Base-by-base conservation (phyloP, 352 stramenopile species). In the Pythium monospermum region DNA sequence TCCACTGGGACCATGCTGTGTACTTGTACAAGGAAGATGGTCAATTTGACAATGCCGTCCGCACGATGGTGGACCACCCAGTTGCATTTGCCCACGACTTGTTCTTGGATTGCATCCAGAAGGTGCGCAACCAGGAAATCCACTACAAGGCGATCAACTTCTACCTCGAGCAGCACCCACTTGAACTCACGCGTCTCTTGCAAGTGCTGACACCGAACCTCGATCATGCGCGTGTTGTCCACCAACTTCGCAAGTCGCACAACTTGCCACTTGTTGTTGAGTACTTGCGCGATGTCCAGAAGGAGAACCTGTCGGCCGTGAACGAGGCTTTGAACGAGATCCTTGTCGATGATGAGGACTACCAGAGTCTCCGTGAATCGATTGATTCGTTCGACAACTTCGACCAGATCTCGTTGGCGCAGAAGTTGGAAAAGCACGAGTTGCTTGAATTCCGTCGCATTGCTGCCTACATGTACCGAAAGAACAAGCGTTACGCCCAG, bases 81-180 rank as follows among this genome's bases (percentile, higher is more conserved):
- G 83, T 95, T 43, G 91, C 95, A 16, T 99, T 98, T 68, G 87
- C 97, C 22, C 96, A 99, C 70, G 97, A 99, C 46, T 71, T 99
- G 19, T 99, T 99, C 85, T 76, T 99, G 45, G 97, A 99, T 60
- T 97, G 95, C 63, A 97, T 99, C 62, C 85, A 97, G 54, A 99
- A 99, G 83, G 97, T 99, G 32, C 92, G 96, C 59, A 99, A 99
- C 80, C 90, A 97, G 59, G 97, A 99, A 74, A 96, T 99, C 28
- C 97, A 99, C 82, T 99, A 99, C 95, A 98, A 98, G 76, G 96
- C 97, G 42, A 97, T 99, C 59, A 90, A 95, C 60, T 99, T 99
- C 62, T 99, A 99, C 72, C 70, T 99, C 21, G 87, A 97, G 40
- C 87, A 98, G 69, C 92, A 99, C 65, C 97, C 97, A 27, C 83